phyloP scores from a whole-genome alignment of 148 eudicot genomes.

The Cornus suecica region DNA sequence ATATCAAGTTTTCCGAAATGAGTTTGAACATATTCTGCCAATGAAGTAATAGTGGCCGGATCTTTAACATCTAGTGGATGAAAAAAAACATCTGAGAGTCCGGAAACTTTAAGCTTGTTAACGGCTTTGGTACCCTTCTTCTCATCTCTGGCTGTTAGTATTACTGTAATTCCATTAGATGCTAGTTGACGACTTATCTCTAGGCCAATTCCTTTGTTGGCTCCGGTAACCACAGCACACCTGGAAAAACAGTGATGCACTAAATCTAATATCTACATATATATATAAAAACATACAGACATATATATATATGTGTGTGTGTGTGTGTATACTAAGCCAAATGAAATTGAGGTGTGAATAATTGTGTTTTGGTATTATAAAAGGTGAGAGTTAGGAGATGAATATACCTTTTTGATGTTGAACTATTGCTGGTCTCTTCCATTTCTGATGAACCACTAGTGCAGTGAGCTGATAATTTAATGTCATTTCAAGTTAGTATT shows the following conservation, averaged over 20 bases:
- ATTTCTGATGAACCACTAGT: background rate
- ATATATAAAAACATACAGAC: too few species aligned
- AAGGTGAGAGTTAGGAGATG: background rate
- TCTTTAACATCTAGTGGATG: slow-evolving; percentile 27
- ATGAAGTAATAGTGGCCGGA: slow-evolving; percentile 13
- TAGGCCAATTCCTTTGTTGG: slow-evolving; percentile 24
- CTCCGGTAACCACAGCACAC: slow-evolving; percentile 25
- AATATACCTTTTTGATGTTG: background rate
- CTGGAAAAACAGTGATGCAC: background rate
- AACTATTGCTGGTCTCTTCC: background rate
- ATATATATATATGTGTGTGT: too few species aligned
- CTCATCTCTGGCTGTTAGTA: slow-evolving; percentile 25
- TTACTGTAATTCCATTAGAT: slow-evolving; percentile 13
- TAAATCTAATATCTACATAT: background rate
- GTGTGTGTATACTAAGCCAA: too few species aligned
- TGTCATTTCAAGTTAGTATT: too few species aligned
- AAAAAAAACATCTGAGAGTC: slow-evolving; percentile 8
- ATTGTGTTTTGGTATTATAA: too few species aligned
- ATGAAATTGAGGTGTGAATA: too few species aligned
- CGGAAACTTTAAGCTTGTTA: slow-evolving; percentile 14
- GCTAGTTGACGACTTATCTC: slow-evolving; percentile 23
- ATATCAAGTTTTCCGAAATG: slow-evolving; percentile 24
- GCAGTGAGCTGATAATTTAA: background rate
- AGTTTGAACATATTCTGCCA: slow-evolving; percentile 13
- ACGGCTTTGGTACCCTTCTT: slow-evolving; percentile 16